Evolutionary conservation across 2,329 filamentous ascomycete genomes (phyloP), one percentile per base, ranked within the genome.

Genomic region (Claviceps sp.): DNA sequence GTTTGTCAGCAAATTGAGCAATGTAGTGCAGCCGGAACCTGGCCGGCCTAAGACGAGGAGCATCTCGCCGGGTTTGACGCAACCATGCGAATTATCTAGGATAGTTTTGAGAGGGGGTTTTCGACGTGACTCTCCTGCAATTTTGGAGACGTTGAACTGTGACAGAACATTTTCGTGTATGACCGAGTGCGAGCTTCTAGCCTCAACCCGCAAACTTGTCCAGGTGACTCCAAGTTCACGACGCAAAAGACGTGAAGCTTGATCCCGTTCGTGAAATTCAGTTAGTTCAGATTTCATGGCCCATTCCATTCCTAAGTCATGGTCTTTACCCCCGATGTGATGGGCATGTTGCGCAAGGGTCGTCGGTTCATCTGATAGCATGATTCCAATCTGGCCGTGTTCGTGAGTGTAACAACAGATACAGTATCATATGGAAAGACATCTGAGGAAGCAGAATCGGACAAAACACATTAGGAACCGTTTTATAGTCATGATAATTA

Each of bases 11-110:
- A 85, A 72, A 59, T 85, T 88, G 46, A 89, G 70, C 16, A 89
- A 71, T 0, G 84, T 85, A 0, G 84, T 86, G 62, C 85, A 89
- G 37, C 84, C 84, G 2, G 81, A 74, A 0, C 83, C 84, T 0
- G 84, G 84, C 1, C 82, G 73, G 3, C 84, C 84, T 0, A 87
- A 70, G 0, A 87, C 82, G 0, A 87, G 68, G 1, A 86, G 66
- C 84, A 87, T 85, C 65, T 87, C 82, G 20, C 83, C 85, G 0
- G 84, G 83, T 62, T 82, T 82, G 49, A 88, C 79, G 57, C 81
- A 85, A 11, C 84, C 84, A 61, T 82, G 77, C 53, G 76, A 79
- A 58, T 78, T 73, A 50, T 84, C 75, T 22, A 89, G 66, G 46
- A 89, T 82, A 0, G 81, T 83, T 56, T 77, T 78, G 20, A 84